Conservation (phyloP, 305 asterid species). For the Andrographis paniculata region DNA sequence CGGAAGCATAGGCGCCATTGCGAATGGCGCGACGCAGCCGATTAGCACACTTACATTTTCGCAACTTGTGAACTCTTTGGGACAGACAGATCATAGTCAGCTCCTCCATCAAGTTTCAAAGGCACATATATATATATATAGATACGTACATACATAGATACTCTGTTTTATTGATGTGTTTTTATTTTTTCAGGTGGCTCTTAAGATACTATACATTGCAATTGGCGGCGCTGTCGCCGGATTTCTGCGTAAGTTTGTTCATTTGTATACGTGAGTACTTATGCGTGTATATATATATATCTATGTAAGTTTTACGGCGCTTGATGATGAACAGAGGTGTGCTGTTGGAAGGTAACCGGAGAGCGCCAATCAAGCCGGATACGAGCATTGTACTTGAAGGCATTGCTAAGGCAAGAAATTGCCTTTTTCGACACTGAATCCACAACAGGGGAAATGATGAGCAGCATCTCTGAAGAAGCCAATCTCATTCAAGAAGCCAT, state of each 20-base stretch:
- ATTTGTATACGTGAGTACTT: too few relatives aligned
- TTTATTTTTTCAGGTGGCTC: constrained; percentile 24
- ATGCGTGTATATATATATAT: neutral
- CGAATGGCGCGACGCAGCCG: constrained; percentile 31
- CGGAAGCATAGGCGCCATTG: constrained; percentile 31
- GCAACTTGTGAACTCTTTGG: constrained; percentile 28
- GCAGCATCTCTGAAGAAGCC: constrained; percentile 26
- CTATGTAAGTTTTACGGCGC: too few relatives aligned
- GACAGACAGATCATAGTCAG: constrained; percentile 5
- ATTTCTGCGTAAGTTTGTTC: constrained; percentile 28
- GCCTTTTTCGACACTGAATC: constrained; percentile 39
- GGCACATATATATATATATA: constrained; percentile 6
- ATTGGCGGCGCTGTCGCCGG: constrained; percentile 38
- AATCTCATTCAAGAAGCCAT: constrained; percentile 37
- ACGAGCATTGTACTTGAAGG: constrained; percentile 30
- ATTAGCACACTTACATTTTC: constrained; percentile 32
- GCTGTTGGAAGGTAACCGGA: constrained; percentile 44
- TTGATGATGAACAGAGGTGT: constrained; percentile 39
- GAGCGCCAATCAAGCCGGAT: constrained; percentile 41
- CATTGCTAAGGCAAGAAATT: constrained; percentile 41
- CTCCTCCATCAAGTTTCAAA: constrained; percentile 25
- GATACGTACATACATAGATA: neutral
- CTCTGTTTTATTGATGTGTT: neutral
- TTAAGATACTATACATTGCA: constrained; percentile 32
- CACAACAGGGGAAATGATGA: constrained; percentile 29